A percentile compares a stretch with the other conserved stretches of the same genome.
Evolutionary conservation across 805 yeast genomes (phyloP).

Genomic region (Pichia nakasei): DNA sequence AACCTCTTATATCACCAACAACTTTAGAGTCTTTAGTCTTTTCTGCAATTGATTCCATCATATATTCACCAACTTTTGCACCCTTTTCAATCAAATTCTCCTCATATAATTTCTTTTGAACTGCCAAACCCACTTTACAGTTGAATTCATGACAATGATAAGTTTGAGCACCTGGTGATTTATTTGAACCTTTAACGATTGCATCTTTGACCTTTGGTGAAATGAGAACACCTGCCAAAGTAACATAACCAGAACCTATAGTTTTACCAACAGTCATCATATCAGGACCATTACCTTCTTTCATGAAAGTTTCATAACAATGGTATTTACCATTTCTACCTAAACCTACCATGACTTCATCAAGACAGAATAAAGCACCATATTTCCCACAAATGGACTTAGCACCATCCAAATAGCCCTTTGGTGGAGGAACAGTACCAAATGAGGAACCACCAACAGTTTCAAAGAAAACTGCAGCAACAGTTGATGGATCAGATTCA

Average conservation of each 20-base stretch:
- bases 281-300: conserved; percentile 37
- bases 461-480: conserved; percentile 35
- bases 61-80: conserved; percentile 33
- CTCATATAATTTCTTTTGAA: conserved; percentile 30
- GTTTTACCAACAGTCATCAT: conserved; percentile 43
- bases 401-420: conserved; percentile 37
- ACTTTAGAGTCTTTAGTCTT: conserved; percentile 24
- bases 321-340: conserved; percentile 41
- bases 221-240: conserved; percentile 40
- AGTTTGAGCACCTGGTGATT: conserved; percentile 40
- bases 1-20: conserved; percentile 47
- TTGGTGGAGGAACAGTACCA: conserved; percentile 37
- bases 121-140: conserved; percentile 38
- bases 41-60: conserved; percentile 29
- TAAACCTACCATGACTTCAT: conserved; percentile 72
- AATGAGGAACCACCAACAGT: conserved; percentile 38
- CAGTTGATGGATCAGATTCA: conserved; percentile 34
- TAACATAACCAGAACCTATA: conserved; percentile 41
- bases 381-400: conserved; percentile 73
- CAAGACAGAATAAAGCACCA: conserved; percentile 89
- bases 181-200: conserved; percentile 33
- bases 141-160: conserved; percentile 41
- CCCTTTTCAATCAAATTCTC: conserved; percentile 33
- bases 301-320: conserved; percentile 37
- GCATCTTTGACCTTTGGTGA: conserved; percentile 34